Conservation (phyloP, 2,329 filamentous ascomycete genomes). For the Byssoonygena ceratinophila region DNA sequence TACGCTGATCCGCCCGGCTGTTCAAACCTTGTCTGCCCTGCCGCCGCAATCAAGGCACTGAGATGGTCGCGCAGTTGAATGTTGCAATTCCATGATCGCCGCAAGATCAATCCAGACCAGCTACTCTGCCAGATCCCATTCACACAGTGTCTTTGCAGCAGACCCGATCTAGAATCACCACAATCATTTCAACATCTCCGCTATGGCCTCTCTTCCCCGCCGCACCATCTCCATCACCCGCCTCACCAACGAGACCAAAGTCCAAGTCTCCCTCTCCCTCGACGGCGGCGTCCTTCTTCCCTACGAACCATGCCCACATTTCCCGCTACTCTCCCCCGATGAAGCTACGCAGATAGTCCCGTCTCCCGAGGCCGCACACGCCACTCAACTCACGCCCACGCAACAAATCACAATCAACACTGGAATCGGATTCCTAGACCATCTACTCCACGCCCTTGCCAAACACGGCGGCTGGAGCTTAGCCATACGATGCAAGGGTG, state of each 20-base stretch:
- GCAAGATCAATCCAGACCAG: too few relatives aligned
- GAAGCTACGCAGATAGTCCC: constrained; percentile 39
- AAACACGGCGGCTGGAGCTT: constrained; percentile 96
- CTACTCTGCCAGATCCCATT: too few relatives aligned
- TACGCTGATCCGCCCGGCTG: not conserved
- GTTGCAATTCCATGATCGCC: too few relatives aligned
- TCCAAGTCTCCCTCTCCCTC: constrained; percentile 82
- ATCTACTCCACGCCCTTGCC: constrained; percentile 94
- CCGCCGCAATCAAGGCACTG: too few relatives aligned
- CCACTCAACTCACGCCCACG: constrained; percentile 69
- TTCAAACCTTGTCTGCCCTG: too few relatives aligned
- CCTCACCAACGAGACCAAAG: constrained; percentile 96
- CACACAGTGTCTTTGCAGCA: too few relatives aligned
- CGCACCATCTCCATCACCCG: constrained; percentile 72
- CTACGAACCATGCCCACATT: constrained; percentile 36
- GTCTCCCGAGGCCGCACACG: constrained; percentile 52
- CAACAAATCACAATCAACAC: constrained; percentile 84
- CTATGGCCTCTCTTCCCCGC: constrained; percentile 34
- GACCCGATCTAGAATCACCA: too few relatives aligned
- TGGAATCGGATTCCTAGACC: constrained; percentile 94
- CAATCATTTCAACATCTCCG: too few relatives aligned
- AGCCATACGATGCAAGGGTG: constrained; percentile 69
- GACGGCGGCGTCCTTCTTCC: constrained; percentile 61
- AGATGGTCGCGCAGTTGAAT: too few relatives aligned
- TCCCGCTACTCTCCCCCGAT: constrained; percentile 51